Percentiles rank a stretch among this genome's conserved stretches.
Evolutionary conservation across 2,329 filamentous ascomycete genomes (phyloP).

Genomic region (Fonsecaea pedrosoi): DNA sequence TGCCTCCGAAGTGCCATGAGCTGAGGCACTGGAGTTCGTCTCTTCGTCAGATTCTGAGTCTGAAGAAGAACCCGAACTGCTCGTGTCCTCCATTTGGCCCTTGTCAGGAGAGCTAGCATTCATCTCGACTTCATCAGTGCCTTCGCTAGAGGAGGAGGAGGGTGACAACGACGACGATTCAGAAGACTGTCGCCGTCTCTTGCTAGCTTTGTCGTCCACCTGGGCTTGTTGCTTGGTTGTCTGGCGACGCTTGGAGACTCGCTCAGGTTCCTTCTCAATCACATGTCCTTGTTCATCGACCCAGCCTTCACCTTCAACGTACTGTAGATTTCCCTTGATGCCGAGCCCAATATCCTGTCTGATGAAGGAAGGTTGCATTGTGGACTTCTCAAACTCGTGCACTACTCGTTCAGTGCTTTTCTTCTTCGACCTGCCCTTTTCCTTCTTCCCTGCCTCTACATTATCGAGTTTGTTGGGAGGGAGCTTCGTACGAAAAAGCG

Average conservation of each 20-base stretch:
- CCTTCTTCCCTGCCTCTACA: slow-evolving; percentile 27
- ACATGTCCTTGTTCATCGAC: slow-evolving; percentile 78
- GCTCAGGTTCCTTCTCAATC: slow-evolving; percentile 60
- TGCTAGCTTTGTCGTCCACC: background rate
- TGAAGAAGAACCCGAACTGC: slow-evolving; percentile 41
- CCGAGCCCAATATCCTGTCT: slow-evolving; percentile 60
- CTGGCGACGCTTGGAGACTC: slow-evolving; percentile 24
- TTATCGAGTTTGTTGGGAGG: slow-evolving; percentile 60
- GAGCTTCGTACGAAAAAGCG: slow-evolving; percentile 81
- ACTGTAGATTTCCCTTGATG: slow-evolving; percentile 64
- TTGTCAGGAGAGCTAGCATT: slow-evolving; percentile 45
- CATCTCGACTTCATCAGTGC: slow-evolving; percentile 41
- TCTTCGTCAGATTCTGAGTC: slow-evolving; percentile 29
- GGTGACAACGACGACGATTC: background rate
- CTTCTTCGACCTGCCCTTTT: slow-evolving; percentile 65
- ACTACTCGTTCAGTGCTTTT: slow-evolving; percentile 67
- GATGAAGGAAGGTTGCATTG: slow-evolving; percentile 81
- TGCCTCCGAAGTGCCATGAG: slow-evolving; percentile 23
- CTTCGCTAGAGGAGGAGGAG: slow-evolving; percentile 41
- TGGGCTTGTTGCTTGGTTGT: slow-evolving; percentile 40
- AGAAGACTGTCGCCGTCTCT: background rate
- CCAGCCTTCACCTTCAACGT: slow-evolving; percentile 87
- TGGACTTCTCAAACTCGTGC: slow-evolving; percentile 88
- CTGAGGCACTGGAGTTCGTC: slow-evolving; percentile 30
- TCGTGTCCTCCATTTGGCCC: slow-evolving; percentile 41